phyloP scores from a whole-genome alignment of 2,329 filamentous ascomycete genomes.

The Zalaria sp. region DNA sequence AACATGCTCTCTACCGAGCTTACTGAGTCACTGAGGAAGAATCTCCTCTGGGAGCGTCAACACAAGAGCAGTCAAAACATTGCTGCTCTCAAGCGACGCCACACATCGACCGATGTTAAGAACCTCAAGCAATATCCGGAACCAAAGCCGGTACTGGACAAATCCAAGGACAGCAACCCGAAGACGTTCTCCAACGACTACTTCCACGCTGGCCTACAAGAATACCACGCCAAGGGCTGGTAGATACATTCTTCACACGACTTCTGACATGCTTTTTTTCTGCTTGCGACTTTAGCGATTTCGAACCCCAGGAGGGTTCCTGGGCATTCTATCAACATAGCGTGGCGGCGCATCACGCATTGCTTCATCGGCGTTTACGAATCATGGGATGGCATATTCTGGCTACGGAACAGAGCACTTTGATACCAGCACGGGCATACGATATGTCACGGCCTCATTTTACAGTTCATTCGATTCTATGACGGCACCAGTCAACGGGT shows the following conservation, averaged over 20 bases:
- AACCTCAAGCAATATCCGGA: constrained; percentile 76
- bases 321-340: neutral
- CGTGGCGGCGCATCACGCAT: neutral
- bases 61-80: constrained; percentile 85
- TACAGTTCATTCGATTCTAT: too few relatives aligned
- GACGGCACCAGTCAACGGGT: too few relatives aligned
- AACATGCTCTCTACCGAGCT: constrained; percentile 95
- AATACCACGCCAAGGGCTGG: constrained; percentile 80
- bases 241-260: constrained; percentile 25
- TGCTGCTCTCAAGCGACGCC: constrained; percentile 74
- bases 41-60: constrained; percentile 88
- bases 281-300: constrained; percentile 4
- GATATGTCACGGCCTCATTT: neutral
- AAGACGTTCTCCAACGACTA: constrained; percentile 71
- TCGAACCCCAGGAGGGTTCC: constrained; percentile 2
- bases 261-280: neutral
- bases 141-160: constrained; percentile 34
- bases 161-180: constrained; percentile 17
- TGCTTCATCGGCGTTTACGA: too few relatives aligned
- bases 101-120: constrained; percentile 81
- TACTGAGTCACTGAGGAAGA: constrained; percentile 79
- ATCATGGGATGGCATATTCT: neutral
- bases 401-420: neutral
- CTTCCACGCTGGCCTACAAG: constrained; percentile 67
- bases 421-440: constrained; percentile 8